Percentiles rank a stretch among this genome's conserved stretches.
phyloP scores from a whole-genome alignment of 176 grass and related monocot genomes.

The Avena atlantica region DNA sequence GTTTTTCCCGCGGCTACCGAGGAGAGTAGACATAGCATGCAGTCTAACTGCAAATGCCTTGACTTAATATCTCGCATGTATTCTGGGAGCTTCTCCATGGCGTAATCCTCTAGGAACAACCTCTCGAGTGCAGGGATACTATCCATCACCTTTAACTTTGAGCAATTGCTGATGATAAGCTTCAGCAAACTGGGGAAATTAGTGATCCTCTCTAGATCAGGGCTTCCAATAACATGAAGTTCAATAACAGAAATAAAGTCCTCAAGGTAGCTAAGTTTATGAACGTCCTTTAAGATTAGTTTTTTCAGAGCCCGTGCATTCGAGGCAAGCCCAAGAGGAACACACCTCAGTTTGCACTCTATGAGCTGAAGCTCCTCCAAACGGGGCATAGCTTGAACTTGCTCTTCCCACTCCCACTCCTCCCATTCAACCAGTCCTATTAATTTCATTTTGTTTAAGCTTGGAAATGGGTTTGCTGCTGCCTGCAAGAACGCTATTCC shows the following conservation, averaged over 20 bases:
- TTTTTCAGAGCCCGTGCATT: neutral
- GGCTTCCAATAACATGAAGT: neutral
- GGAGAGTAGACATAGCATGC: too few relatives aligned
- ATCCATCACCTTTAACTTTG: too few relatives aligned
- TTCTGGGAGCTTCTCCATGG: neutral
- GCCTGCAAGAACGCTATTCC: neutral
- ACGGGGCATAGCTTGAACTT: neutral
- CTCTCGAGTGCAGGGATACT: too few relatives aligned
- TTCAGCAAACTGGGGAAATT: neutral
- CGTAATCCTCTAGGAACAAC: too few relatives aligned
- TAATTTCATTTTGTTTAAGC: neutral
- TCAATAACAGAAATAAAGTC: neutral
- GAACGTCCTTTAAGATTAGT: neutral
- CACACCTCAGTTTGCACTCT: neutral
- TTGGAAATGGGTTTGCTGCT: neutral
- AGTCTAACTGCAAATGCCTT: neutral
- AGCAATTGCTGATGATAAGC: neutral
- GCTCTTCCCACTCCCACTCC: neutral
- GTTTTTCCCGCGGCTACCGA: too few relatives aligned
- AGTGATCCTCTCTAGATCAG: neutral
- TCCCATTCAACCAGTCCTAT: neutral
- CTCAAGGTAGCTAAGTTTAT: neutral
- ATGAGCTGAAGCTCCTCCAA: neutral
- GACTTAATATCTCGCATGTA: neutral
- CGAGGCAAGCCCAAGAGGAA: conserved; percentile 16